Base-by-base conservation (phyloP, 148 eudicot genomes). In the Vaccinium macrocarpon region DNA sequence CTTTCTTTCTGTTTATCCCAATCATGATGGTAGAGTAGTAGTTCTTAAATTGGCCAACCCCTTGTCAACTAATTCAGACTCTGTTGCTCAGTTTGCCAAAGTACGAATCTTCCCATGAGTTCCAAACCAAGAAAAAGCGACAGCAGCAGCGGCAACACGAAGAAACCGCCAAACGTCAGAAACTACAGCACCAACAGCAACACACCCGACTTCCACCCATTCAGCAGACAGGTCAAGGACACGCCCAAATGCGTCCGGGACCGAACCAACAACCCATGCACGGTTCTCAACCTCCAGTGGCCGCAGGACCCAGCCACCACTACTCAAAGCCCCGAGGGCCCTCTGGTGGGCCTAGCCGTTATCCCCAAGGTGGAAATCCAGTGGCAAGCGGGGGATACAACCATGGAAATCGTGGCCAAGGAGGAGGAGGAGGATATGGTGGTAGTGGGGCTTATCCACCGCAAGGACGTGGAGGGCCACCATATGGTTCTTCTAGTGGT, bases 121-220 rank as follows among this genome's bases (percentile, higher is more conserved):
- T 92, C 88, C 98, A 93, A 82, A 94, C 96, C 13, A 96, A 94
- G 94, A 92, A 93, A 85, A 93, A 94, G 84, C 90, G 95, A 6
- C 98, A 95, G 86, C 95, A 93, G 85, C 95, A 93, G 87, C 87
- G 94, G 42, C 96, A 92, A 81, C 95, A 93, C 48, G 98, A 93
- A 73, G 98, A 94, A 88, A 91, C 87, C 0, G 92, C 92, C 21
- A 94, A 95, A 84, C 91, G 94, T n/a, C 98, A 94, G 87, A 94
- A 92, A 83, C 56, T 90, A 70, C 96, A 93, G 87, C 98, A 95
- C 85, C 96, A 92, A 23, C 91, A 93, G 48, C 93, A 88, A 27
- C 95, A 94, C 71, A 66, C 89, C 74, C 94, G 95, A 25, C 89
- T 91, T 80, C 94, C 97, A 16, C 94, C 97, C 12, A 87, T 90